Base-by-base conservation (phyloP, 2,329 filamentous ascomycete species). In the Penicillium sp. region DNA sequence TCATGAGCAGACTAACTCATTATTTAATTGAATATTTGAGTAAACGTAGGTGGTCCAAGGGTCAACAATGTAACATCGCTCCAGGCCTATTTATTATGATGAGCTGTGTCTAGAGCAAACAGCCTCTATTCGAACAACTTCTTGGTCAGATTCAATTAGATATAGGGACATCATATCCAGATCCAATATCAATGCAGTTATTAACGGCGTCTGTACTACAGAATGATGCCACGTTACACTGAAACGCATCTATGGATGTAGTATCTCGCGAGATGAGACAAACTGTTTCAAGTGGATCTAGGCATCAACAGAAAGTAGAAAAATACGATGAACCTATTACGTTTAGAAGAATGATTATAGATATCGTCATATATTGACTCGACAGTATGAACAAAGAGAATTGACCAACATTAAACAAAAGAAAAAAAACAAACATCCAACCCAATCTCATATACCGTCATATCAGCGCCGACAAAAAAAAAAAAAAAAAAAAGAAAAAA, bases 401-500 rank as follows among this genome's bases (percentile, higher is more conserved):
- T 10, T 11, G 4, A 21, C 19, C 6, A n/a, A 33, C 11, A n/a
- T 22, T 33, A 33, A 19, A 19, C 21, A 50, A 50, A 50, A 26
- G 24, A 29, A 49, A 7, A 49, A 42, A 27, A 3, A 3, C n/a
- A 50, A 42, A 42, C 1, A 50, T 14, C 48, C 48, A 42, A 16
- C 48, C 48, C 19, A 13, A 52, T 49, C 55, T 27, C 37, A 47
- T 58, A 55, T 64, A 57, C 58, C 59, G 61, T 61, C 52, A 8
- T 56, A 39, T 44, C 52, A 60, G 45, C 54, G 47, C 63, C 56
- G 55, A 59, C 47, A 24, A 53, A 54, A 31, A 56, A 29, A 33
- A 14, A 54, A 16, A 52, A n/a, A 52, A 46, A 52, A 24, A 21
- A 46, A 45, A 64, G 3, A 26, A 26, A 26, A 26, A 26, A 26